Percentiles rank a stretch among this genome's conserved stretches.
These are phyloP conservation scores for Orbilia javanica DNA, from an alignment of 2,329 filamentous ascomycete species.

Conservation along the genomic window DNA sequence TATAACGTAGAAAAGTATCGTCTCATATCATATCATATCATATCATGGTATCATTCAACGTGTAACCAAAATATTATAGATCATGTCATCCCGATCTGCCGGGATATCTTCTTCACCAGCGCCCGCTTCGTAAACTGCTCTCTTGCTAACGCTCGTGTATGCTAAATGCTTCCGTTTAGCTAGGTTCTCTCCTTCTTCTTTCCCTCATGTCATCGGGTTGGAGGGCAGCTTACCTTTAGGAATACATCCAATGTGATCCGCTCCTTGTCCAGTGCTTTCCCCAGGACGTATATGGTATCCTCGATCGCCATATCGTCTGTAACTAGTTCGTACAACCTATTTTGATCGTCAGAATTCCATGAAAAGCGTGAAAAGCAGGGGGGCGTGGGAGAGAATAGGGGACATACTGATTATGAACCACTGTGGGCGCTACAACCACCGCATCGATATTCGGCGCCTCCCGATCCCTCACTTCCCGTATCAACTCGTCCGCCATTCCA, in stretches of 20 bases:
- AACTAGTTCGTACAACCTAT: constrained; percentile 79
- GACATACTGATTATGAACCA: constrained; percentile 82
- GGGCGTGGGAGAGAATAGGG: not conserved
- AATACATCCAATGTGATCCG: constrained; percentile 79
- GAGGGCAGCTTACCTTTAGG: constrained; percentile 72
- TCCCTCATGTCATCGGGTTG: not conserved
- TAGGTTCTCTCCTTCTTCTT: not conserved
- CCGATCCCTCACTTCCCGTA: constrained; percentile 77
- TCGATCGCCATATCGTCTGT: constrained; percentile 89
- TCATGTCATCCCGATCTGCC: constrained; percentile 76
- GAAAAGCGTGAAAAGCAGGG: not conserved
- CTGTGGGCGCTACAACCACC: constrained; percentile 89
- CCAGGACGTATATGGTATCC: constrained; percentile 86
- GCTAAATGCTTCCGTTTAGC: constrained; percentile 62
- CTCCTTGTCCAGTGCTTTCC: constrained; percentile 79
- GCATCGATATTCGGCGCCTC: constrained; percentile 85
- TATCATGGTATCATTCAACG: no score
- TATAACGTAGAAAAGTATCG: no score
- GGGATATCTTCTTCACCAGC: constrained; percentile 80
- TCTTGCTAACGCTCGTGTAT: constrained; percentile 77
- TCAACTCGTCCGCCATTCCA: constrained; percentile 80
- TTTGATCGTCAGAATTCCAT: not conserved
- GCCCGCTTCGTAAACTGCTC: constrained; percentile 90
- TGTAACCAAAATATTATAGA: not conserved
- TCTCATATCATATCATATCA: no score